A percentile compares a stretch with the other conserved stretches of the same genome.
These are phyloP conservation scores for Citrullus amarus DNA, from an alignment of 306 rosid species.

Conservation along the genomic window DNA sequence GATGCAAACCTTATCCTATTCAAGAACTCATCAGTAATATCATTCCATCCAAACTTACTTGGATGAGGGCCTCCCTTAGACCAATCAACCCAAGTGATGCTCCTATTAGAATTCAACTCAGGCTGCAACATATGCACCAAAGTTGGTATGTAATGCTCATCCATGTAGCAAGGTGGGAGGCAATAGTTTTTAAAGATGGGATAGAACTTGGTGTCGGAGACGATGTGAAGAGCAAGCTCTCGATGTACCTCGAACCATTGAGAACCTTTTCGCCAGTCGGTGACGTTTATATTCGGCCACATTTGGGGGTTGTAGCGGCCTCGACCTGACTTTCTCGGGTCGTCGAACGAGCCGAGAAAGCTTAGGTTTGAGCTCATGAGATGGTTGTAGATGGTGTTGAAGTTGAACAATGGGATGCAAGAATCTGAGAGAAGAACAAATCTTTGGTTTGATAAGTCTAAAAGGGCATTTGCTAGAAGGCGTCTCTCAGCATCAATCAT, in stretches of 20 bases:
- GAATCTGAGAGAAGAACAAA: conserved; percentile 52
- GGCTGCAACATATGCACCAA: conserved; percentile 22
- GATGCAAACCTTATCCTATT: conserved; percentile 30
- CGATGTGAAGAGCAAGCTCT: conserved; percentile 31
- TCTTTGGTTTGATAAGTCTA: conserved; percentile 41
- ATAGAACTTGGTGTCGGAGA: conserved; percentile 34
- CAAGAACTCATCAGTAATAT: conserved; percentile 30
- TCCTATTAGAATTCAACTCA: conserved; percentile 22
- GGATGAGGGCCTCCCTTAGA: conserved; percentile 52
- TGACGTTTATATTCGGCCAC: conserved; percentile 32
- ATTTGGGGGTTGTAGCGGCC: conserved; percentile 40
- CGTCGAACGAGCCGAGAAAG: conserved; percentile 30
- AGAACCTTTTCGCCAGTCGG: conserved; percentile 54
- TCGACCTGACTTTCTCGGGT: conserved; percentile 25
- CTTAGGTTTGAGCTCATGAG: conserved; percentile 31
- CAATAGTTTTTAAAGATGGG: conserved; percentile 22
- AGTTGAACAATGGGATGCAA: conserved; percentile 57
- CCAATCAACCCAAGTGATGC: conserved; percentile 59
- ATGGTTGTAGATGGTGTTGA: conserved; percentile 26
- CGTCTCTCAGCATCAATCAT: conserved; percentile 62
- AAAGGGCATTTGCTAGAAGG: conserved; percentile 45
- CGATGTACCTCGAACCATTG: conserved; percentile 60
- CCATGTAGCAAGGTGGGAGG: conserved; percentile 34
- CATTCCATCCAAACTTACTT: conserved; percentile 14
- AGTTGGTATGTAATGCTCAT: conserved; percentile 55